Evolutionary conservation across 2,329 filamentous ascomycete species (phyloP).

Genomic region (Epichloe typhina): DNA sequence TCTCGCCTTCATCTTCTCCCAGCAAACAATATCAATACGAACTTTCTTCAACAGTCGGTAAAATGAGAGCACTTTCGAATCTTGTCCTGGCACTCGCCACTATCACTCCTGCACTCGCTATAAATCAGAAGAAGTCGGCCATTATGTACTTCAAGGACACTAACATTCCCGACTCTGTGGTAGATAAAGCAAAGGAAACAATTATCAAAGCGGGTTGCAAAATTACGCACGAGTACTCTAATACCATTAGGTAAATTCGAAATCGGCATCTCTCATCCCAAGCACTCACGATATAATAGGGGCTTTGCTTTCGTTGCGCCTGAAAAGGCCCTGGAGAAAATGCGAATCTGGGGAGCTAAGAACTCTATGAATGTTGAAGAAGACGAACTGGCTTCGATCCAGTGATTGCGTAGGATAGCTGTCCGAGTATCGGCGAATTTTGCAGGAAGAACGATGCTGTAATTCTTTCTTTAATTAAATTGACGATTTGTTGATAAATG

Average conservation of each 20-base stretch:
- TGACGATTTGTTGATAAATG: not conserved
- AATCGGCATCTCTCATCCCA: not conserved
- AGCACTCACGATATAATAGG: conserved; percentile 31
- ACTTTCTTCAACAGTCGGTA: conserved; percentile 9
- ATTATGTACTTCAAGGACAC: conserved; percentile 65
- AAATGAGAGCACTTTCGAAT: conserved; percentile 50
- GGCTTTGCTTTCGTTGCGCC: conserved; percentile 68
- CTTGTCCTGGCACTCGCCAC: conserved; percentile 43
- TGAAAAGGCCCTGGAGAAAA: conserved; percentile 51
- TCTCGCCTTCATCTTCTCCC: not conserved
- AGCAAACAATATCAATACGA: not conserved
- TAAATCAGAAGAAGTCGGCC: conserved; percentile 58
- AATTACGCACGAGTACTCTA: conserved; percentile 65
- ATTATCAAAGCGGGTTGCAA: conserved; percentile 57
- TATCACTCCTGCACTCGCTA: conserved; percentile 44
- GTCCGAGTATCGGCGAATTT: no score
- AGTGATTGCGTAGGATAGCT: not conserved
- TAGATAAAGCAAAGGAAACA: conserved; percentile 58
- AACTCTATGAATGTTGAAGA: conserved; percentile 51
- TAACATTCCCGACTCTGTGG: conserved; percentile 48
- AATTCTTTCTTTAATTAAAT: not conserved
- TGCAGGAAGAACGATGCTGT: no score
- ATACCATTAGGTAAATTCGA: conserved; percentile 47
- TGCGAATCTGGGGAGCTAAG: conserved; percentile 47
- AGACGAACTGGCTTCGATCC: conserved; percentile 52